Evolutionary conservation across 768 basidiomycete genomes (phyloP).

Genomic region (Boletus sensibilis): DNA sequence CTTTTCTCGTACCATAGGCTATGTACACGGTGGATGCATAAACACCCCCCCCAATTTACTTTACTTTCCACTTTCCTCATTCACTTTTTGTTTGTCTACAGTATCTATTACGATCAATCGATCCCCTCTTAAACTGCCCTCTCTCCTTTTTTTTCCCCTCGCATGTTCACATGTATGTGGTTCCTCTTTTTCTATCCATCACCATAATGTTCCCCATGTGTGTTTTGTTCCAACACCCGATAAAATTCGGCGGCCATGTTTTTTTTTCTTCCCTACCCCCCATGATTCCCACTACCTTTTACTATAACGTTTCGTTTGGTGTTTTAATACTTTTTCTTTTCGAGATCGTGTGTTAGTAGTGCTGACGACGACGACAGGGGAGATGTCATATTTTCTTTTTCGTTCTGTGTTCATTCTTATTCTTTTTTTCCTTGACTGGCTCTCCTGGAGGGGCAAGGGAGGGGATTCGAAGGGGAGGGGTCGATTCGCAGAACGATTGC

Average conservation of each 20-base stretch:
- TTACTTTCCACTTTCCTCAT: too few relatives aligned
- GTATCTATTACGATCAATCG: conserved; percentile 10
- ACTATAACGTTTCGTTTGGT: background rate
- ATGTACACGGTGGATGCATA: conserved; percentile 5
- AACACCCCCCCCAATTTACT: background rate
- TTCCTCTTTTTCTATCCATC: background rate
- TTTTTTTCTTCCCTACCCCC: background rate
- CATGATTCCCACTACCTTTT: background rate
- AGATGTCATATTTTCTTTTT: too few relatives aligned
- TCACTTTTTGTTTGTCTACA: conserved; percentile 3
- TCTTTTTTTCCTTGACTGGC: too few relatives aligned
- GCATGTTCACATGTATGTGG: background rate
- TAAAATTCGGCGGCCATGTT: background rate
- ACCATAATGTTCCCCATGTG: background rate
- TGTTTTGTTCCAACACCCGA: background rate
- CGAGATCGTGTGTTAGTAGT: too few relatives aligned
- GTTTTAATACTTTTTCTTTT: background rate
- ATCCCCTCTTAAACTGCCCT: background rate
- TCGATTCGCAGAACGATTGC: too few relatives aligned
- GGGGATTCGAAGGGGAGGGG: too few relatives aligned
- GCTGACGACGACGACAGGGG: background rate
- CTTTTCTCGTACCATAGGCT: conserved; percentile 10
- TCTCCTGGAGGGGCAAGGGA: too few relatives aligned
- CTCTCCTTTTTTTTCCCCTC: background rate
- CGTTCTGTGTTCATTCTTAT: too few relatives aligned